These are phyloP conservation scores for Solanum appendiculatum DNA, from an alignment of 257 asterid genomes.

Conservation along the genomic window DNA sequence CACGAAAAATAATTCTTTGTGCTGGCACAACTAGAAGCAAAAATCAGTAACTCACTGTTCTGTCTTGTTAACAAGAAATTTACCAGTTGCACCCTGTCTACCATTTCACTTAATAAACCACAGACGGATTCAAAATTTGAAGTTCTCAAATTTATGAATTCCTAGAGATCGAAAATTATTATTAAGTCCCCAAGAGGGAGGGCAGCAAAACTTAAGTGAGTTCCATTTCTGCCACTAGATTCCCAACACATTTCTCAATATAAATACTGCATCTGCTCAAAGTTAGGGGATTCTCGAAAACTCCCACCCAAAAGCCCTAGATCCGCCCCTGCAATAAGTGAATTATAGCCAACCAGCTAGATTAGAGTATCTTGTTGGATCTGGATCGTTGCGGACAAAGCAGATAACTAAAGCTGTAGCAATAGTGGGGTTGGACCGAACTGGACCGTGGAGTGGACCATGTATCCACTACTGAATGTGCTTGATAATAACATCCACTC, in stretches of 20 bases:
- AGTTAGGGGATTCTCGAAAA: background rate
- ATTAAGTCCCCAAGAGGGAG: background rate
- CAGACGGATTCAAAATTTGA: background rate
- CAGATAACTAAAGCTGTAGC: background rate
- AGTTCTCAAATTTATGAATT: background rate
- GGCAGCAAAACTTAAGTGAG: background rate
- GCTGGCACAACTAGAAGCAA: background rate
- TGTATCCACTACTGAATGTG: background rate
- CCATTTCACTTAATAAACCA: background rate
- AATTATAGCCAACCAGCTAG: background rate
- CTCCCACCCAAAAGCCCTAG: background rate
- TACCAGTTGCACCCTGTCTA: background rate
- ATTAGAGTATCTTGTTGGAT: background rate
- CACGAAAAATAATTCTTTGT: background rate
- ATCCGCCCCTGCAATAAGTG: background rate
- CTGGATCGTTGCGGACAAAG: background rate
- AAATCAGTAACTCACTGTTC: background rate
- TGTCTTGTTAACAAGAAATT: background rate
- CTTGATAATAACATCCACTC: background rate
- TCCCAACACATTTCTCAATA: background rate
- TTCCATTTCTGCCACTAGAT: background rate
- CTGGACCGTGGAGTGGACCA: constrained; percentile 1
- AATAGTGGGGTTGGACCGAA: background rate
- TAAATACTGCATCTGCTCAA: background rate
- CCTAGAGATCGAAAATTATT: rapidly evolving